phyloP scores from a whole-genome alignment of 2,329 filamentous ascomycete genomes.

The Neonectria faginata region DNA sequence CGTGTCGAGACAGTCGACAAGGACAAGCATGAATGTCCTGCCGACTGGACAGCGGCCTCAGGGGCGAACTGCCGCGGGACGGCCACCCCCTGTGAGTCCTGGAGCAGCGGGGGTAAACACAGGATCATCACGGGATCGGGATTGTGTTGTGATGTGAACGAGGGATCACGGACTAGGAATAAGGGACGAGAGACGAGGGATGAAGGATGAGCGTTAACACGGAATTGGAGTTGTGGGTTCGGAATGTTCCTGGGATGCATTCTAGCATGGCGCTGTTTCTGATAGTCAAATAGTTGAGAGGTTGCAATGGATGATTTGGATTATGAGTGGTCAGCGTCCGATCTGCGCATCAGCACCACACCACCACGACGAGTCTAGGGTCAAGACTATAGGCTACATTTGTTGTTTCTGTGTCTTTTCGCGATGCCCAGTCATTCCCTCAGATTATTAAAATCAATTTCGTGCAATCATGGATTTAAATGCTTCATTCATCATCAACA shows the following conservation, averaged over 20 bases:
- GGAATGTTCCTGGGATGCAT: conserved; percentile 7
- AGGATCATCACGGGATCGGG: conserved; percentile 45
- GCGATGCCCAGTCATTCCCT: background rate
- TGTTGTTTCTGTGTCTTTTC: background rate
- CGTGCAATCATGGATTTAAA: background rate
- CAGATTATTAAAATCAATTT: background rate
- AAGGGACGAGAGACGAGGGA: background rate
- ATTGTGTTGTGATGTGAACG: conserved; percentile 62
- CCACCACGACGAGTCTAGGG: background rate
- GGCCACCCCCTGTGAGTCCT: conserved; percentile 39
- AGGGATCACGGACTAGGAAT: background rate
- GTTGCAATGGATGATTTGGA: background rate
- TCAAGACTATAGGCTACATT: background rate
- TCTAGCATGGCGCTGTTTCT: conserved; percentile 13
- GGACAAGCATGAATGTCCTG: conserved; percentile 29
- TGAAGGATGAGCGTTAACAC: background rate
- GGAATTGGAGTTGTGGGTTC: background rate
- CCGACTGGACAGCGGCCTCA: conserved; percentile 36
- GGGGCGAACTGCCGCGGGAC: conserved; percentile 39
- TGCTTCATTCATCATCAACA: background rate
- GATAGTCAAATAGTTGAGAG: conserved; percentile 11
- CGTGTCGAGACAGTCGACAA: conserved; percentile 40
- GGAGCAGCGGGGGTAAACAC: conserved; percentile 37
- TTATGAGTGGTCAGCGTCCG: background rate
- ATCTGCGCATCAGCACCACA: conserved; percentile 4